Evolutionary conservation across 352 stramenopile species (phyloP), one percentile per base, ranked within the genome.

Genomic region (Globisporangium nagaii): DNA sequence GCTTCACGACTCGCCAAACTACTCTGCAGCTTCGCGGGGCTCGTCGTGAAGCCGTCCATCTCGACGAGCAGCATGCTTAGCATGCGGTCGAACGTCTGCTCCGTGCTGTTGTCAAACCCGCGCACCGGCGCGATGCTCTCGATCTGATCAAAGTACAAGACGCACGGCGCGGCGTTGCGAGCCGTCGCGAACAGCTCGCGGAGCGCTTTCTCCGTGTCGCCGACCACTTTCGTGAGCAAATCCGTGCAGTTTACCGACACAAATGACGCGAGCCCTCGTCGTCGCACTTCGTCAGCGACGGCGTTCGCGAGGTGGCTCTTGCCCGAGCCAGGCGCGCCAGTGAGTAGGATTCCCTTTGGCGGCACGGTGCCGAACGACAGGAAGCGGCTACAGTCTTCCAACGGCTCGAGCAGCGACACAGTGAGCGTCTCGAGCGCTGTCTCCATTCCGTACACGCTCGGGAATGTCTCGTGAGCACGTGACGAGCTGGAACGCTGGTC

Each of bases 261-360:
- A 47, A 96, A 96, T 4, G 85, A 93, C 15, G 83, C 85, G 17
- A 91, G 62, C 10, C 79, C 73, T 42, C 70, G 67, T 4, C 76
- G 68, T 30, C 66, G 73, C 27, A 91, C 66, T 67, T 90, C 71
- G 27, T 73, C 55, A 2, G 78, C 80, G 17, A 95, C 58, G 2
- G 73, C 78, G 37, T 79, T 68, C 4, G 84, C 77, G 43, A 99
- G 80, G 37, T 99, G 71, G 5, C 95, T 99, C 70, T 99, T 99
- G n/a, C 96, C 95, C 47, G 96, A 99, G 39, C 97, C 97, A 12
- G 97, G 96, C 13, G 97, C 96, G 17, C 97, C 97, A 19, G 98
- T 99, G 36, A 99, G 94, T 10, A 99, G 72, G n/a, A 99, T 95
- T 39, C 98, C 98, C 62, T 97, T 90, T 4, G 96, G 97, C 27